Evolutionary conservation across 768 basidiomycete species (phyloP), one percentile per base, ranked within the genome.

Genomic region (Tricholoma saponaceum): DNA sequence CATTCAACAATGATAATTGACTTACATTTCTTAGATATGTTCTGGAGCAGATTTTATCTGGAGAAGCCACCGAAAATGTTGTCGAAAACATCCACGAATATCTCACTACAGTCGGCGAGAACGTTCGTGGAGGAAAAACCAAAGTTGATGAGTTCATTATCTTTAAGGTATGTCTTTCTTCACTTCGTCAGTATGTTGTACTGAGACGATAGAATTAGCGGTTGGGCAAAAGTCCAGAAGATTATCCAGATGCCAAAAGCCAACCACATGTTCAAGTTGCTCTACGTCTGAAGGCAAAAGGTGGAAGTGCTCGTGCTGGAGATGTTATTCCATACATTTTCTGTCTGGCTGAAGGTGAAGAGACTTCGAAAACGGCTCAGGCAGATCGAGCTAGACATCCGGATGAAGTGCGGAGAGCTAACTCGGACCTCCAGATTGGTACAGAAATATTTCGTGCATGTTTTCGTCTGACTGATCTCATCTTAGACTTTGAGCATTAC

Each of bases 231-330:
- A 92, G 92, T 60, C 96, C 96, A 0, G 91, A 96, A 64, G 95
- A 97, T 65, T 99, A 98, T 67, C 95, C 96, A 0, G 96, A 98
- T 68, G 90, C 85, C 6, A 98, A 98, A 72, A 86, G 79, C 37
- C 95, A 95, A 64, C 97, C 97, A 1, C 97, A 99, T 66, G 96
- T 98, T 1, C 95, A 97, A 66, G 97, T 99, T 16, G 96, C 95
- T 0, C 74, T 97, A 51, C 82, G 91, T 37, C 83, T 96, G 87
- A 95, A 95, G 73, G 79, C 84, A 4, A 89, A 83, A 61, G 93
- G 95, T 30, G 85, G 82, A 5, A 84, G 83, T 10, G 91, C 93
- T 0, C 86, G 87, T 30, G 81, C 79, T 0, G 95, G 97, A 47
- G 95, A 98, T 68, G 96, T 99, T 56, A 92, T 99, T 57, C 87